These are phyloP conservation scores for Botrytis squamosa DNA, from an alignment of 2,329 filamentous ascomycete species.

Conservation along the genomic window DNA sequence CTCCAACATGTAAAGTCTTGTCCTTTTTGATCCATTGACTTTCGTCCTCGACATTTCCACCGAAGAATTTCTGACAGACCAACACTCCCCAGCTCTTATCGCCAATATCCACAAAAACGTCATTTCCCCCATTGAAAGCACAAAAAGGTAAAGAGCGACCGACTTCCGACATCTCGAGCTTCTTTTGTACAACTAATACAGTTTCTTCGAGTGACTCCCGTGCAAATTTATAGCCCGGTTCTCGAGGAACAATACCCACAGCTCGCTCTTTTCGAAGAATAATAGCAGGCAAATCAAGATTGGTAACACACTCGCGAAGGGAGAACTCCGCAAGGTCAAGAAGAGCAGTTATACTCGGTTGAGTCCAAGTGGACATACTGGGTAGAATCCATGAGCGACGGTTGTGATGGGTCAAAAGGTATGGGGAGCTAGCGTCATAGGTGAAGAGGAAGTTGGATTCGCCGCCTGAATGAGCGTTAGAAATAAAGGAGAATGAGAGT, in stretches of 20 bases:
- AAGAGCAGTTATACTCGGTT: conserved; percentile 73
- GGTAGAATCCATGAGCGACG: conserved; percentile 70
- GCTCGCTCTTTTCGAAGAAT: conserved; percentile 87
- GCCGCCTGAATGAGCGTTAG: conserved; percentile 51
- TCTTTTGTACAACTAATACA: conserved; percentile 89
- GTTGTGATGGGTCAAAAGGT: conserved; percentile 67
- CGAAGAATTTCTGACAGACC: conserved; percentile 89
- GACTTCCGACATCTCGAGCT: conserved; percentile 75
- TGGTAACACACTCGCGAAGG: conserved; percentile 75
- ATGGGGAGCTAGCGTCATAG: conserved; percentile 62
- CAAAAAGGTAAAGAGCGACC: conserved; percentile 78
- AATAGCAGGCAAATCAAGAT: conserved; percentile 74
- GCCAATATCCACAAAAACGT: conserved; percentile 97
- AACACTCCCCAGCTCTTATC: conserved; percentile 96
- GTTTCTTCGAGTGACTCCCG: conserved; percentile 94
- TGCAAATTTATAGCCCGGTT: conserved; percentile 65
- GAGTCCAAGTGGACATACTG: conserved; percentile 75
- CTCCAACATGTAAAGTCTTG: conserved; percentile 89
- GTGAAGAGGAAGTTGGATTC: conserved; percentile 95
- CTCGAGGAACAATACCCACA: conserved; percentile 71
- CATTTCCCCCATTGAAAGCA: conserved; percentile 95
- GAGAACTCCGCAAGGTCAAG: conserved; percentile 87
- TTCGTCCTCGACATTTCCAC: conserved; percentile 41
- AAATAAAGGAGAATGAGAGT: not conserved
- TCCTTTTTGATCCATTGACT: conserved; percentile 58